Evolutionary conservation across 2,329 filamentous ascomycete species (phyloP), one percentile per base, ranked within the genome.

Genomic region (Juglanconis sp.): DNA sequence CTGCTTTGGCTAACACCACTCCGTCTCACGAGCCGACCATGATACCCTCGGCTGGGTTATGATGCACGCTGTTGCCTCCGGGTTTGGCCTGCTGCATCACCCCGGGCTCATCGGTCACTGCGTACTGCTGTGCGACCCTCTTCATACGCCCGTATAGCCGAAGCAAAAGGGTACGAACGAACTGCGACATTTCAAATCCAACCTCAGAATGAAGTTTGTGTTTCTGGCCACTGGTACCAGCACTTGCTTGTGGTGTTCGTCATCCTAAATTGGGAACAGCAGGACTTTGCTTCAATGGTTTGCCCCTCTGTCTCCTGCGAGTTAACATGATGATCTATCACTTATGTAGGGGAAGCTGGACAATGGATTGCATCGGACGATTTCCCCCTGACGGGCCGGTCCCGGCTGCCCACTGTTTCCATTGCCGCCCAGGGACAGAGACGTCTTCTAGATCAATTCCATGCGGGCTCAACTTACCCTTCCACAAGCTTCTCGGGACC

Each of bases 401-500:
- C 40, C 4, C 51, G 38, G 36, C 38, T 44, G 7, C 36, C 35
- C 5, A n/a, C 38, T 15, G 36, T n/a, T 44, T 5, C 2, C 15
- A 7, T 34, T 47, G 40, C 15, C 44, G 17, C 51, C 50, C 38
- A 13, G 40, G 46, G 11, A 15, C 31, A 11, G 13, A 9, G 2
- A 15, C 10, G 34, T 32, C 40, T 32, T n/a, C 24, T 56, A 36
- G n/a, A 31, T 36, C 49, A 17, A 32, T 30, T 30, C 49, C 49
- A 38, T 32, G 48, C 51, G 47, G 48, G 40, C 47, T 57, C 48
- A 30, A 38, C 24, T 32, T 49, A n/a, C 53, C 47, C 36, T 56
- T 56, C 34, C 10, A 56, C 54, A 53, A 60, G 53, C 49, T 53
- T 42, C 51, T 40, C 53, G 49, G 53, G 59, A 53, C 54, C 56